Evolutionary conservation across 305 asterid genomes (phyloP).

Genomic region (Coffea humblotiana): DNA sequence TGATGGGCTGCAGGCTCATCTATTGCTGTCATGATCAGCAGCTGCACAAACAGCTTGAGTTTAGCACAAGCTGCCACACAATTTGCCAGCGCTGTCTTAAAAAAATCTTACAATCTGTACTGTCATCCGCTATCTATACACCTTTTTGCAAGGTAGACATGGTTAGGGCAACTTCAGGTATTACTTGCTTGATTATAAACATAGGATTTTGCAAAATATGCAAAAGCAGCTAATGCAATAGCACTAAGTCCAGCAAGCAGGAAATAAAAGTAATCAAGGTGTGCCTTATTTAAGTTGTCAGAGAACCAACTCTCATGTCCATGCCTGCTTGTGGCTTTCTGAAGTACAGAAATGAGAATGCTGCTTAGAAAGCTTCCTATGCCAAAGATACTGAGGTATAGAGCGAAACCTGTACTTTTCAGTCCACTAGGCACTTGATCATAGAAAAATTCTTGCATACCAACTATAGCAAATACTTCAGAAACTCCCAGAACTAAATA

Average conservation of each 20-base stretch:
- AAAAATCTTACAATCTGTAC: no score
- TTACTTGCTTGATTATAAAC: no score
- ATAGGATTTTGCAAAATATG: no score
- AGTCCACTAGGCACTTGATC: slow-evolving; percentile 49
- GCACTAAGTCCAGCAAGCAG: slow-evolving; percentile 42
- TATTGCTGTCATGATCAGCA: no score
- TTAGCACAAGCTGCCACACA: no score
- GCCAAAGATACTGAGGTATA: slow-evolving; percentile 45
- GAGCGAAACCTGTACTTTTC: slow-evolving; percentile 50
- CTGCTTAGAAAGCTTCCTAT: slow-evolving; percentile 50
- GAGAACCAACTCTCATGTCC: slow-evolving; percentile 47
- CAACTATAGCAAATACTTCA: slow-evolving; percentile 43
- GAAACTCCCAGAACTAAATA: slow-evolving; percentile 37
- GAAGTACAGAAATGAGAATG: slow-evolving; percentile 41
- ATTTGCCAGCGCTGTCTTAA: no score
- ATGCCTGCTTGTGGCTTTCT: slow-evolving; percentile 26
- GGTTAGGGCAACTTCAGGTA: no score
- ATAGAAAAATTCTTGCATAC: slow-evolving; percentile 53
- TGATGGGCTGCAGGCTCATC: no score
- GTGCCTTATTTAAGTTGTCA: slow-evolving; percentile 45
- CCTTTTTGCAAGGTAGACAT: no score
- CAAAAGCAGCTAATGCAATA: slow-evolving; percentile 23
- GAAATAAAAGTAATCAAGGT: slow-evolving; percentile 54
- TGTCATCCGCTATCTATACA: no score
- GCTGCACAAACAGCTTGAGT: no score